phyloP scores from a whole-genome alignment of 176 grass and related monocot genomes.

The Pontederia paniculata region DNA sequence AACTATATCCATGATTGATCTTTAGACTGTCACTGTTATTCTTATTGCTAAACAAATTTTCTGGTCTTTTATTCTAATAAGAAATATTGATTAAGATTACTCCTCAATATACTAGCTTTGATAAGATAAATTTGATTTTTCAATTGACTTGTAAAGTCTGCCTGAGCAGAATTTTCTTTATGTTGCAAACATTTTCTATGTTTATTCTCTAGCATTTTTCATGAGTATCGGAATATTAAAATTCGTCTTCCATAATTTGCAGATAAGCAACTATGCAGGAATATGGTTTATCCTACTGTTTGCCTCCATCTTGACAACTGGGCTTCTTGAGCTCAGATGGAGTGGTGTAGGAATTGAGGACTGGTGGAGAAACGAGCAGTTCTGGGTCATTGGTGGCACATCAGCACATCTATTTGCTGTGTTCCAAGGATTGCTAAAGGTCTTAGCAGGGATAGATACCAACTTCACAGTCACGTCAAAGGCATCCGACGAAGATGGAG shows the following conservation, averaged over 20 bases:
- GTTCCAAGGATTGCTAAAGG: constrained; percentile 74
- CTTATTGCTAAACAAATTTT: too few relatives aligned
- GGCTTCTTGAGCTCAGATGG: constrained; percentile 63
- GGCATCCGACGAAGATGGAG: constrained; percentile 56
- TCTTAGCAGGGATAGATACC: constrained; percentile 63
- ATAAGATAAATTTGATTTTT: too few relatives aligned
- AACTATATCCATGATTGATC: too few relatives aligned
- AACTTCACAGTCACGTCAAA: constrained; percentile 85
- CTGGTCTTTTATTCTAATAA: too few relatives aligned
- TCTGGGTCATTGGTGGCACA: constrained; percentile 81
- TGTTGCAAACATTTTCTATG: too few relatives aligned
- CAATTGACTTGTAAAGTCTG: too few relatives aligned
- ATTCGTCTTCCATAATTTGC: constrained; percentile 20
- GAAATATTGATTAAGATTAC: too few relatives aligned
- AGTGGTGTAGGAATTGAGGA: constrained; percentile 65
- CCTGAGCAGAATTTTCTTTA: too few relatives aligned
- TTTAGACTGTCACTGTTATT: too few relatives aligned
- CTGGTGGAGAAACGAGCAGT: constrained; percentile 84
- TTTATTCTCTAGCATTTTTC: too few relatives aligned
- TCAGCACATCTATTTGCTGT: constrained; percentile 73
- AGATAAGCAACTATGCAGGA: constrained; percentile 75
- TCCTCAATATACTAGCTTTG: too few relatives aligned
- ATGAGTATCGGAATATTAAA: too few relatives aligned
- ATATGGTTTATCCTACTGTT: constrained; percentile 67
- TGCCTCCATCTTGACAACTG: constrained; percentile 56